Percentiles rank a stretch among this genome's conserved stretches.
Conservation (phyloP, 108 stramenopile species). For the Stephanodiscus triporus region DNA sequence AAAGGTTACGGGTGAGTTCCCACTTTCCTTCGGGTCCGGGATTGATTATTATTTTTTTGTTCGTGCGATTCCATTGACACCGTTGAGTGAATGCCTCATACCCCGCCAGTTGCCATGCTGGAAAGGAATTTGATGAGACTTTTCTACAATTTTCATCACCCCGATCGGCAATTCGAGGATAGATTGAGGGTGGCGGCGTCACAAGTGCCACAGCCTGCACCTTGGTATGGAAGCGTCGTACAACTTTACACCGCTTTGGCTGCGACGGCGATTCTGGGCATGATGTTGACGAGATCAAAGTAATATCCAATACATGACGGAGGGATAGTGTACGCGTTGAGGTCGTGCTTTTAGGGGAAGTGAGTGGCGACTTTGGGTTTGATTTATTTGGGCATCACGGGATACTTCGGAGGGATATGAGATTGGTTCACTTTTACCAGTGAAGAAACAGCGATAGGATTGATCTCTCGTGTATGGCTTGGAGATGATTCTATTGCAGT, state of each 20-base stretch:
- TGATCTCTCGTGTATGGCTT: too few relatives aligned
- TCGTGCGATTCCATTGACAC: background rate
- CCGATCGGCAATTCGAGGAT: conserved; percentile 45
- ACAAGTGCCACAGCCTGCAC: conserved; percentile 7
- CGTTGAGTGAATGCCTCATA: too few relatives aligned
- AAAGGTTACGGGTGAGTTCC: conserved; percentile 82
- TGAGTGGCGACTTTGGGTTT: background rate
- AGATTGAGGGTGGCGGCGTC: conserved; percentile 18
- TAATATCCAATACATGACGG: background rate
- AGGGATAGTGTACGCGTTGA: too few relatives aligned
- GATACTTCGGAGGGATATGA: too few relatives aligned
- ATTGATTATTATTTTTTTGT: background rate
- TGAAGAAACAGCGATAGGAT: too few relatives aligned
- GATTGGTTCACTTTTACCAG: too few relatives aligned
- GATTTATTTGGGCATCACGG: too few relatives aligned
- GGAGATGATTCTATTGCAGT: too few relatives aligned
- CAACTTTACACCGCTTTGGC: conserved; percentile 73
- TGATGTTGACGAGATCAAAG: conserved; percentile 36
- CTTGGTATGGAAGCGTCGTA: conserved; percentile 51
- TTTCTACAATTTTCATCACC: conserved; percentile 90
- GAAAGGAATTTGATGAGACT: conserved; percentile 93
- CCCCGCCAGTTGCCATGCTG: conserved; percentile 78
- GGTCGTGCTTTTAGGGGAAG: too few relatives aligned
- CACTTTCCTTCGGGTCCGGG: background rate
- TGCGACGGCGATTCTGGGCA: conserved; percentile 59